Base-by-base conservation (phyloP, 169 alveolate species). In the Babesia microti region DNA sequence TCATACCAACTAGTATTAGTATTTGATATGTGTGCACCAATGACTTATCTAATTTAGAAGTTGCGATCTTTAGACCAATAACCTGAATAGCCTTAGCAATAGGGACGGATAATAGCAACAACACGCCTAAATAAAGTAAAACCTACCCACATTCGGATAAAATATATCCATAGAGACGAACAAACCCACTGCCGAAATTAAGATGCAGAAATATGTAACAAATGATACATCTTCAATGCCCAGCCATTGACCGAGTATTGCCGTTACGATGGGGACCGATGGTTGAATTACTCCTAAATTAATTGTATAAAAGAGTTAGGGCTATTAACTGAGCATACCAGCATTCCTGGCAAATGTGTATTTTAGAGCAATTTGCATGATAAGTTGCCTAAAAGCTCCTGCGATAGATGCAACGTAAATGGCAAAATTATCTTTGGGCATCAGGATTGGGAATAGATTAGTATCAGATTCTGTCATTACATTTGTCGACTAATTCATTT, bases 261-360 rank as follows among this genome's bases (percentile, higher is more conserved):
- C 79, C 3, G 79, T 68, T 22, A 68, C 50, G 22, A 68, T 44
- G 7, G 79, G 79, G n/a, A 68, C 48, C 4, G 78, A 46, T 9
- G 79, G 79, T 26, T 59, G 52, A 23, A 68, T 49, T 15, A 68
- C 40, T 22, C 59, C 59, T 3, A 49, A 22, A 6, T 50, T 49
- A 14, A 55, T 36, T 6, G 59, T 55, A 14, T 49, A n/a, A n/a
- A n/a, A n/a, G n/a, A n/a, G n/a, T n/a, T n/a, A n/a, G n/a, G n/a
- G n/a, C n/a, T n/a, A n/a, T n/a, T n/a, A n/a, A n/a, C n/a, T n/a
- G n/a, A n/a, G n/a, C n/a, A n/a, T 56, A 21, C 53, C 68, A 11
- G 41, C 68, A 43, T 56, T 56, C 37, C 48, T 57, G 19, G 68
- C 46, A 44, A 47, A 72, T 0, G 75, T 39, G 41, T 47, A 43